phyloP scores from a whole-genome alignment of 2,329 filamentous ascomycete species.

The Colletotrichum karsti region DNA sequence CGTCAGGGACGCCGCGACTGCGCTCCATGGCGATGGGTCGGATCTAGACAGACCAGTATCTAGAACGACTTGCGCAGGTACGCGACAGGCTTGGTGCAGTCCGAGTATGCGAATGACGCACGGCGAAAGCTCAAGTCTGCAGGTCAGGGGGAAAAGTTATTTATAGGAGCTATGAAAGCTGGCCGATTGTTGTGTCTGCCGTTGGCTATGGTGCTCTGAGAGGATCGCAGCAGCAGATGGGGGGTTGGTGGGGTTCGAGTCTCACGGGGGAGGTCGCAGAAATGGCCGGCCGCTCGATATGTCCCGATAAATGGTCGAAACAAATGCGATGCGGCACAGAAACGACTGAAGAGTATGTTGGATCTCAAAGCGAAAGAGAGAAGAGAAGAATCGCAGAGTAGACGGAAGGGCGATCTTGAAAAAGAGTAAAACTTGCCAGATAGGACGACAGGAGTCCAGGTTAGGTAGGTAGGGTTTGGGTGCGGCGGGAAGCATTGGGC shows the following conservation, averaged over 20 bases:
- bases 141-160: conserved; percentile 30
- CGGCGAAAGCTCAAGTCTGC: conserved; percentile 21
- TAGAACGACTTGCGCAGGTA: conserved; percentile 32
- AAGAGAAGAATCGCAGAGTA: background rate
- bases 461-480: conserved; percentile 20
- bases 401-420: conserved; percentile 9
- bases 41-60: conserved; percentile 16
- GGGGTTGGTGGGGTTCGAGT: conserved; percentile 28
- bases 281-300: conserved; percentile 23
- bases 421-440: conserved; percentile 18
- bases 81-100: conserved; percentile 26
- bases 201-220: conserved; percentile 16
- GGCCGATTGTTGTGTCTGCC: conserved; percentile 24
- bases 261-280: conserved; percentile 23
- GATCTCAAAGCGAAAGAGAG: background rate
- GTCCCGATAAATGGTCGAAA: conserved; percentile 18
- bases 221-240: conserved; percentile 23
- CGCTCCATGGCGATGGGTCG: conserved; percentile 54
- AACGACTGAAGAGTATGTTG: background rate
- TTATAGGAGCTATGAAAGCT: conserved; percentile 34
- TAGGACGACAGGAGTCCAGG: conserved; percentile 10
- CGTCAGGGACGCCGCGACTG: conserved; percentile 73
- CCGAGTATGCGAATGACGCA: conserved; percentile 20
- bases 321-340: conserved; percentile 12
- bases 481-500: conserved; percentile 14